phyloP scores from a whole-genome alignment of 108 stramenopile genomes.

The Pelagomonas calceolata region DNA sequence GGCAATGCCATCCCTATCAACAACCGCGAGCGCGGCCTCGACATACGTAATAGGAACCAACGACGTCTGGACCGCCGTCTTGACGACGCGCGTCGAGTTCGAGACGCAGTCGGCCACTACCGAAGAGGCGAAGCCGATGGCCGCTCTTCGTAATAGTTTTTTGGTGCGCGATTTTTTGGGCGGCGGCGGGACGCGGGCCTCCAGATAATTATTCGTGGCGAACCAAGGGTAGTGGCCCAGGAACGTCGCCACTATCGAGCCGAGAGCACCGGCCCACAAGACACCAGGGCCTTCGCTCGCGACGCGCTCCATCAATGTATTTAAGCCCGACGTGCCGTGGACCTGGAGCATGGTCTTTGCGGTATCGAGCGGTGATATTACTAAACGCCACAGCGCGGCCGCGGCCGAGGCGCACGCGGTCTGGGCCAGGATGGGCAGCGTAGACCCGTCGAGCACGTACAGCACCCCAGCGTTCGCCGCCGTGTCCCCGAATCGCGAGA shows the following conservation, averaged over 20 bases:
- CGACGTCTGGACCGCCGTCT: slow-evolving; percentile 92
- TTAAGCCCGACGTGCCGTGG: slow-evolving; percentile 66
- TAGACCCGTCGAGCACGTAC: slow-evolving; percentile 51
- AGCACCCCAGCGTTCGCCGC: slow-evolving; percentile 89
- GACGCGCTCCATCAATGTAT: slow-evolving; percentile 62
- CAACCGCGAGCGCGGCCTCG: slow-evolving; percentile 71
- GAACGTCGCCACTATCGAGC: slow-evolving; percentile 85
- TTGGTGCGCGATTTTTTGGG: too few relatives aligned
- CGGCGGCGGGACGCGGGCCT: not conserved
- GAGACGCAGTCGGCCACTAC: slow-evolving; percentile 83
- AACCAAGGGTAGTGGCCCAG: slow-evolving; percentile 89
- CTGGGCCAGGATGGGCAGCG: slow-evolving; percentile 73
- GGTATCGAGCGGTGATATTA: slow-evolving; percentile 84
- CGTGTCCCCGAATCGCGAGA: slow-evolving; percentile 92
- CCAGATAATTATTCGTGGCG: not conserved
- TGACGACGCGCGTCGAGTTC: slow-evolving; percentile 94
- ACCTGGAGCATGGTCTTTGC: slow-evolving; percentile 87
- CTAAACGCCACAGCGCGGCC: slow-evolving; percentile 83
- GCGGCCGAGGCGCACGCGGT: slow-evolving; percentile 65
- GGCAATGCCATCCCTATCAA: slow-evolving; percentile 69
- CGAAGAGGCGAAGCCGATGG: slow-evolving; percentile 85
- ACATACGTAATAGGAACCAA: slow-evolving; percentile 71
- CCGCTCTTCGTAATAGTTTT: slow-evolving; percentile 67
- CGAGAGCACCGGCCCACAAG: slow-evolving; percentile 83
- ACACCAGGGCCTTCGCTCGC: slow-evolving; percentile 69